Conservation (phyloP, 2,329 filamentous ascomycete species). For the Penicillium janthinellum region DNA sequence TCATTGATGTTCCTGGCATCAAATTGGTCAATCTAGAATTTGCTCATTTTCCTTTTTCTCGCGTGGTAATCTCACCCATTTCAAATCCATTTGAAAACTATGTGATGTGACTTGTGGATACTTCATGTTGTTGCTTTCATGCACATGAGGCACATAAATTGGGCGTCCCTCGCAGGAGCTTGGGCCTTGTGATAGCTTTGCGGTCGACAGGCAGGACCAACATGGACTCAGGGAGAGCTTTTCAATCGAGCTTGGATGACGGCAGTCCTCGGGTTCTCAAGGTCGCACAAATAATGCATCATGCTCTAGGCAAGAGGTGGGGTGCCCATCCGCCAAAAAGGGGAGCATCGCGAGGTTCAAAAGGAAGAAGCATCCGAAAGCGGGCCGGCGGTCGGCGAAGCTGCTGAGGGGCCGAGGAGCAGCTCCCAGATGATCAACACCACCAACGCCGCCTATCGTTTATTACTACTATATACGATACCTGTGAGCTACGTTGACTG, state of each 20-base stretch:
- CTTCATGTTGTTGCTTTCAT: conserved; percentile 14
- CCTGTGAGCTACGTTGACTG: neutral
- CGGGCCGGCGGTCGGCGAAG: conserved; percentile 1
- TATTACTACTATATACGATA: neutral
- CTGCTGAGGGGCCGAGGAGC: neutral
- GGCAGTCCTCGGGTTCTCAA: neutral
- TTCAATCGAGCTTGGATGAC: conserved; percentile 19
- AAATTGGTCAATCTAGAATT: neutral
- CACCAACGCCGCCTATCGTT: neutral
- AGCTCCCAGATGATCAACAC: neutral
- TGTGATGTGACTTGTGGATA: conserved; percentile 27
- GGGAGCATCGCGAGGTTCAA: neutral
- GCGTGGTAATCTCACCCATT: neutral
- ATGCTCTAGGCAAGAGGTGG: neutral
- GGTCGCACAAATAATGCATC: conserved; percentile 5
- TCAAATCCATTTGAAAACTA: neutral
- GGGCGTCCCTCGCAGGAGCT: conserved; percentile 16
- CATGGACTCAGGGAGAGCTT: conserved; percentile 4
- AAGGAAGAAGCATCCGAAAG: neutral
- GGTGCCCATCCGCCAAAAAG: neutral
- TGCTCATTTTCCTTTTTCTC: neutral
- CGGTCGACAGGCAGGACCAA: conserved; percentile 5
- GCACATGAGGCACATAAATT: conserved; percentile 20
- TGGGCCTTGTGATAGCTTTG: conserved; percentile 14
- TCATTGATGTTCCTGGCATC: conserved; percentile 1